A percentile compares a stretch with the other conserved stretches of the same genome.
Evolutionary conservation across 345 rosid genomes (phyloP).

Genomic region (Eucalyptus curtisii): DNA sequence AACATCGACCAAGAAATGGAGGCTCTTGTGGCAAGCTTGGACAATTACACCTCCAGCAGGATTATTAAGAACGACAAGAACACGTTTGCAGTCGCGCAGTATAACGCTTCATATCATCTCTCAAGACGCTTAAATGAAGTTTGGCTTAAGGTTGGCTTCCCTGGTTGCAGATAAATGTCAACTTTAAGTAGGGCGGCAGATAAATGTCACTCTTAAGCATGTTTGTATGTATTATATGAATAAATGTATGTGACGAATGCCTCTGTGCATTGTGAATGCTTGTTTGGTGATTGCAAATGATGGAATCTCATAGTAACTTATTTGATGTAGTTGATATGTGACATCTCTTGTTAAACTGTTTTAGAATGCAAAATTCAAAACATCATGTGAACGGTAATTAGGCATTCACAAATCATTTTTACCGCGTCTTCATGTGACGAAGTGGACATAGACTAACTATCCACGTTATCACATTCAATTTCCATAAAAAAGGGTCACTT

Average conservation of each 20-base stretch:
- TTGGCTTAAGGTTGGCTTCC: not conserved
- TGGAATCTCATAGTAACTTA: not conserved
- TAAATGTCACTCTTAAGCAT: not conserved
- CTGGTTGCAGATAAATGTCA: not conserved
- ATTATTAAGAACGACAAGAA: not conserved
- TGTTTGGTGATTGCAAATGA: not conserved
- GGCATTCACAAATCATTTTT: not conserved
- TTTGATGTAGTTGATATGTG: not conserved
- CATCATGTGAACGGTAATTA: not conserved
- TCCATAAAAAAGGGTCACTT: not conserved
- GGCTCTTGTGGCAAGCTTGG: not conserved
- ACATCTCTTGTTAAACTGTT: not conserved
- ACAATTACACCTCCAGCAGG: not conserved
- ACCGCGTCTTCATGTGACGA: not conserved
- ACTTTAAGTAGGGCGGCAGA: not conserved
- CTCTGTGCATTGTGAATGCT: not conserved
- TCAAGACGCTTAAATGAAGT: not conserved
- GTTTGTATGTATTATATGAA: not conserved
- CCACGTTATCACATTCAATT: not conserved
- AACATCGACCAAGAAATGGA: not conserved
- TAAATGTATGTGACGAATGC: not conserved
- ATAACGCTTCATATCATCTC: not conserved
- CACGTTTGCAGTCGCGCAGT: not conserved
- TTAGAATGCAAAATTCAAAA: not conserved
- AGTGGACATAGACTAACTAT: not conserved